Evolutionary conservation across 805 yeast genomes (phyloP).

Genomic region (Candida stauntonica): DNA sequence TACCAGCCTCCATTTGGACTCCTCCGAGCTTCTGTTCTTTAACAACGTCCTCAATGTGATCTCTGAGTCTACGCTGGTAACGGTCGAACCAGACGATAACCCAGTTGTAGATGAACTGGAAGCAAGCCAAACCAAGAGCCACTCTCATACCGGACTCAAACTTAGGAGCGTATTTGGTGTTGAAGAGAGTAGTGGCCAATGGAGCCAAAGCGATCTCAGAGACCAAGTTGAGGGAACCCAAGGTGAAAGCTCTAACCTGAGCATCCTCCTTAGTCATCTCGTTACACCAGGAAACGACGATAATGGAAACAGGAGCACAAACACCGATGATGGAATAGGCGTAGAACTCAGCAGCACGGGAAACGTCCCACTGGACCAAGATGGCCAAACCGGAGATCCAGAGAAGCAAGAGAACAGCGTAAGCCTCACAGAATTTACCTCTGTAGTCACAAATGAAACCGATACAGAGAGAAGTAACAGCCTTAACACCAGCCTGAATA

Average conservation of each 20-base stretch:
- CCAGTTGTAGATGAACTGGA: slow-evolving; percentile 14
- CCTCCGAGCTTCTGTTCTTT: no score
- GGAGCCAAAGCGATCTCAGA: slow-evolving; percentile 18
- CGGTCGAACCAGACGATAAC: slow-evolving; percentile 19
- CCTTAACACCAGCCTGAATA: slow-evolving; percentile 17
- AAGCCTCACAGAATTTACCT: slow-evolving; percentile 19
- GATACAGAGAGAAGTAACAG: slow-evolving; percentile 14
- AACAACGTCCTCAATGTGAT: no score
- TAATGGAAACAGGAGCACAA: slow-evolving; percentile 16
- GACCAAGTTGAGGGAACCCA: slow-evolving; percentile 23
- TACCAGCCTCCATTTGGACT: no score
- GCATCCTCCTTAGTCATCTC: slow-evolving; percentile 24
- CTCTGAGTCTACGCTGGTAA: slow-evolving; percentile 22
- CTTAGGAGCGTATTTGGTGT: slow-evolving; percentile 20
- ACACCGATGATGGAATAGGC: slow-evolving; percentile 19
- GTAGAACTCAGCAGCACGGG: slow-evolving; percentile 15
- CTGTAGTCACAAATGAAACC: slow-evolving; percentile 21
- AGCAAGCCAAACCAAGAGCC: slow-evolving; percentile 8
- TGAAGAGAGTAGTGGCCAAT: slow-evolving; percentile 12
- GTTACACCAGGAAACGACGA: slow-evolving; percentile 24
- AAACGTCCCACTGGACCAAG: slow-evolving; percentile 16
- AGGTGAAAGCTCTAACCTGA: slow-evolving; percentile 22
- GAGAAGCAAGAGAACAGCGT: slow-evolving; percentile 3
- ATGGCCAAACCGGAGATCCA: slow-evolving; percentile 19
- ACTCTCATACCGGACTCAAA: slow-evolving; percentile 17